A percentile compares a stretch with the other conserved stretches of the same genome.
Evolutionary conservation across 306 rosid species (phyloP).

Genomic region (Cicer arietinum): DNA sequence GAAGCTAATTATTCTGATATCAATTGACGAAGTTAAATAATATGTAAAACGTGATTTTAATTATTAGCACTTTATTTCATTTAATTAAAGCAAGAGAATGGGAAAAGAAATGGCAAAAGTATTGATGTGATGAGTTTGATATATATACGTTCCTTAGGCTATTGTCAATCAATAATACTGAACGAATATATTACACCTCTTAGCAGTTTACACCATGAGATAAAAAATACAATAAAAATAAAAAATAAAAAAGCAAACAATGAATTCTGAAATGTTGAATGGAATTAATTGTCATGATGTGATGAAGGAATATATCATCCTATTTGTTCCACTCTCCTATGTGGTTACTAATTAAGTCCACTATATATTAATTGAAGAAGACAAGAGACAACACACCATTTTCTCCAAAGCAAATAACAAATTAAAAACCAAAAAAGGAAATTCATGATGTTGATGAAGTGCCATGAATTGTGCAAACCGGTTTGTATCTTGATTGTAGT

Average conservation of each 20-base stretch:
- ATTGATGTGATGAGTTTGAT: conserved; percentile 26
- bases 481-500: conserved; percentile 61
- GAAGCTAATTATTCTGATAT: conserved; percentile 44
- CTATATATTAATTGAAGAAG: conserved; percentile 44
- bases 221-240: neutral
- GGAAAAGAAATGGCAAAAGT: conserved; percentile 12
- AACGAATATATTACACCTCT: conserved; percentile 34
- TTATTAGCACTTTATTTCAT: conserved; percentile 17
- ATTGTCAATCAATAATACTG: conserved; percentile 22
- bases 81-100: neutral
- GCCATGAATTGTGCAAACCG: conserved; percentile 58
- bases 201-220: neutral
- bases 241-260: neutral
- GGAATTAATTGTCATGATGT: conserved; percentile 36
- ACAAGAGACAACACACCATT: conserved; percentile 29
- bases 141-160: conserved; percentile 21
- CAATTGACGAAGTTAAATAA: conserved; percentile 12
- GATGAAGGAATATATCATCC: conserved; percentile 43
- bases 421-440: neutral
- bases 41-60: conserved; percentile 23
- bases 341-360: conserved; percentile 19
- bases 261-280: conserved; percentile 29
- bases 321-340: conserved; percentile 38
- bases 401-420: conserved; percentile 20
- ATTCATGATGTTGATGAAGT: conserved; percentile 45